phyloP scores from a whole-genome alignment of 169 alveolate genomes.

The Plasmodium gallinaceum region DNA sequence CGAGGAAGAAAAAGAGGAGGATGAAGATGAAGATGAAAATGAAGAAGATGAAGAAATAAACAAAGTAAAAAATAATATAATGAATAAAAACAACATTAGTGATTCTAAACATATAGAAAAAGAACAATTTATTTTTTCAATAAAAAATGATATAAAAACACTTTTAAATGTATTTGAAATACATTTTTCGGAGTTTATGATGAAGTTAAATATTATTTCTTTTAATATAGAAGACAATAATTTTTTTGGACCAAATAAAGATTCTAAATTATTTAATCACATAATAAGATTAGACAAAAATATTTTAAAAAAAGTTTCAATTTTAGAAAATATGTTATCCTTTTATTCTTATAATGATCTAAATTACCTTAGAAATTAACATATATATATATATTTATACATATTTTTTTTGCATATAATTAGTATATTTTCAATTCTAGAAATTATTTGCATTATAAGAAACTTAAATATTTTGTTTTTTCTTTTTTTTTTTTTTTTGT shows the following conservation, averaged over 20 bases:
- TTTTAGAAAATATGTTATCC: constrained; percentile 55
- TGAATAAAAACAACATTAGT: constrained; percentile 7
- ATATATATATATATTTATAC: neutral
- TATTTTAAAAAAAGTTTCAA: constrained; percentile 54
- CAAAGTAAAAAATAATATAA: constrained; percentile 26
- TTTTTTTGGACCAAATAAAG: constrained; percentile 70
- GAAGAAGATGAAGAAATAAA: constrained; percentile 37
- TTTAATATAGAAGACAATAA: constrained; percentile 54
- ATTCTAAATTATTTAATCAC: constrained; percentile 50
- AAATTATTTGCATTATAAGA: no score
- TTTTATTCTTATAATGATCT: constrained; percentile 20
- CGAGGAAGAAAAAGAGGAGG: neutral
- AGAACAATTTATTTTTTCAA: constrained; percentile 48
- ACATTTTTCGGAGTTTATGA: constrained; percentile 67
- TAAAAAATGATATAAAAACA: constrained; percentile 58
- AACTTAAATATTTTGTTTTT: neutral
- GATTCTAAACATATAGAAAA: constrained; percentile 19
- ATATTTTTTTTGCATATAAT: neutral
- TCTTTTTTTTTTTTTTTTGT: constrained; percentile 2
- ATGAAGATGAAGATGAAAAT: constrained; percentile 23
- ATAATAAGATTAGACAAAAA: constrained; percentile 66
- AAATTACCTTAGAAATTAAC: neutral
- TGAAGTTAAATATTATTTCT: constrained; percentile 68
- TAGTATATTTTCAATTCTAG: no score
- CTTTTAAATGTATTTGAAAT: constrained; percentile 59